These are phyloP conservation scores for Salvia splendens DNA, from an alignment of 257 asterid genomes.

Conservation along the genomic window DNA sequence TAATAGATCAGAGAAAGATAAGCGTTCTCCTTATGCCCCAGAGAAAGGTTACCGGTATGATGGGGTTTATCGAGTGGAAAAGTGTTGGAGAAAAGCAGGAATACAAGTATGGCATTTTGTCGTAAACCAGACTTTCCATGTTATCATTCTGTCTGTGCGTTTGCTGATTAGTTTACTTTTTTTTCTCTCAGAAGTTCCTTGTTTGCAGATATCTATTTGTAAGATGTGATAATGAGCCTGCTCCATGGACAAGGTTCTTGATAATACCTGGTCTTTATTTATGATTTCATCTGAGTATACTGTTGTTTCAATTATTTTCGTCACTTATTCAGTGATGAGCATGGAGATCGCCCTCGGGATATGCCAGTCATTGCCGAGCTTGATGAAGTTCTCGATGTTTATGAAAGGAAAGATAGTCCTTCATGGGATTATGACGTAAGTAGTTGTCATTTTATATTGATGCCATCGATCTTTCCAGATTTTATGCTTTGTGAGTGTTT, in stretches of 20 bases:
- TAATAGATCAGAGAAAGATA: conserved; percentile 73
- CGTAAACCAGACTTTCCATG: background rate
- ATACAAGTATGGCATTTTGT: conserved; percentile 48
- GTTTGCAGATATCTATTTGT: conserved; percentile 81
- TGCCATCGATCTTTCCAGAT: background rate
- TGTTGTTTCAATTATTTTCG: conserved; percentile 19
- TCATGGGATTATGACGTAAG: conserved; percentile 87
- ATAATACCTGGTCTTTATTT: conserved; percentile 22
- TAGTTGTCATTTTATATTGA: conserved; percentile 12
- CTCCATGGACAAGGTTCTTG: conserved; percentile 86
- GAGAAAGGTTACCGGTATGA: conserved; percentile 72
- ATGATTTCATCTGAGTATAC: conserved; percentile 14
- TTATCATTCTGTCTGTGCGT: conserved; percentile 7
- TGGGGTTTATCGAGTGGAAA: conserved; percentile 76
- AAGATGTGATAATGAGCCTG: conserved; percentile 92
- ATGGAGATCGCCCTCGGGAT: conserved; percentile 68
- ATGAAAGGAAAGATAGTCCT: conserved; percentile 63
- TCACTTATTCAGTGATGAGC: conserved; percentile 61
- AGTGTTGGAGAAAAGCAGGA: conserved; percentile 80
- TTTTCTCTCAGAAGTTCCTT: conserved; percentile 52
- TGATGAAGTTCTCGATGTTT: conserved; percentile 48
- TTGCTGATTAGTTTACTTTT: conserved; percentile 20
- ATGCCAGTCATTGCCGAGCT: conserved; percentile 69
- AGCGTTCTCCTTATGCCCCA: conserved; percentile 84
- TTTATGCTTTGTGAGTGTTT: background rate